Percentiles rank a stretch among this genome's conserved stretches.
phyloP scores from a whole-genome alignment of 352 stramenopile genomes.

The Pythium pyrilobum region DNA sequence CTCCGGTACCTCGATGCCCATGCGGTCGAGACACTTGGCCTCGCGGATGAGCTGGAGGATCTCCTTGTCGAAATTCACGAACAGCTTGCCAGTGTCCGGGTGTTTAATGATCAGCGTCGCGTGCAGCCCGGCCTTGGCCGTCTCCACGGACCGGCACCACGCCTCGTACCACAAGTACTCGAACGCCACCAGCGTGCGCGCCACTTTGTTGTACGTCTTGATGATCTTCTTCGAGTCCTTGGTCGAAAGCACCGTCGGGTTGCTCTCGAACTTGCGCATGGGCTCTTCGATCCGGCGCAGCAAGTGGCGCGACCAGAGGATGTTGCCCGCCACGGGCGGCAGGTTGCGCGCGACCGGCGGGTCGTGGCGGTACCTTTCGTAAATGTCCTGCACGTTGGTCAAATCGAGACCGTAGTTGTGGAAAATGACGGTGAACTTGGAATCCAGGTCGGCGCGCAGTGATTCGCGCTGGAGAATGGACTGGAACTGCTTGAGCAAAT shows the following conservation, averaged over 20 bases:
- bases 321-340: conserved; percentile 81
- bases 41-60: conserved; percentile 86
- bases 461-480: conserved; percentile 84
- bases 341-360: conserved; percentile 77
- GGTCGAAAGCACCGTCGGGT: conserved; percentile 75
- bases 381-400: conserved; percentile 78
- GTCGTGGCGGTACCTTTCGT: conserved; percentile 83
- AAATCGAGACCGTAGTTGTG: conserved; percentile 89
- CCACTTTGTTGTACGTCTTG: conserved; percentile 89
- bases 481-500: conserved; percentile 85
- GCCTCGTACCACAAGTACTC: conserved; percentile 89
- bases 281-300: conserved; percentile 84
- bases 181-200: conserved; percentile 85
- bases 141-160: conserved; percentile 79
- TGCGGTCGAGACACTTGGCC: conserved; percentile 75
- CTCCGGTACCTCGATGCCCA: conserved; percentile 80
- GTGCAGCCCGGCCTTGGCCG: conserved; percentile 64
- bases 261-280: conserved; percentile 86
- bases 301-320: conserved; percentile 82
- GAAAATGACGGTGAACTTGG: conserved; percentile 90
- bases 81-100: conserved; percentile 62
- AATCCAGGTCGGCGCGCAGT: conserved; percentile 76
- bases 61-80: conserved; percentile 88
- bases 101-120: conserved; percentile 85
- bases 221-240: conserved; percentile 90